Evolutionary conservation across 768 basidiomycete genomes (phyloP).

Genomic region (Trametopsis cervina): DNA sequence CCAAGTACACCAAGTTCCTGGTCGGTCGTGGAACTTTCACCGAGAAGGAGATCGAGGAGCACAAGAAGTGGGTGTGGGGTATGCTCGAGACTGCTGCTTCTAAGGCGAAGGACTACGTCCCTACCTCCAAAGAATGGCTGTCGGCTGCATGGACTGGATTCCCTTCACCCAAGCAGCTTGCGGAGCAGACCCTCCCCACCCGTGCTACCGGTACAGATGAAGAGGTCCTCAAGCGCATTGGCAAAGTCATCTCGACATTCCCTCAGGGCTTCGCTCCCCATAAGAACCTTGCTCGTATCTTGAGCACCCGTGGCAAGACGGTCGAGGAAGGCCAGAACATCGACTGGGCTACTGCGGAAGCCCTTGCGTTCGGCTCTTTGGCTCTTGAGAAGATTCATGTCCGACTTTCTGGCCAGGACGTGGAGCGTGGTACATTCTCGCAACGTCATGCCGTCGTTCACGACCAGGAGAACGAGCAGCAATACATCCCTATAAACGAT

Average conservation of each 20-base stretch:
- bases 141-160: constrained; percentile 98
- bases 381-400: constrained; percentile 92
- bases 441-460: constrained; percentile 97
- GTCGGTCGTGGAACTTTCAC: constrained; percentile 91
- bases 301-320: constrained; percentile 79
- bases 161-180: constrained; percentile 93
- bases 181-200: constrained; percentile 87
- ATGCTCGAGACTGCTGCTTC: constrained; percentile 96
- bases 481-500: constrained; percentile 86
- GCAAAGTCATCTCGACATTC: constrained; percentile 80
- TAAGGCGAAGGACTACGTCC: constrained; percentile 93
- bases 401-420: constrained; percentile 94
- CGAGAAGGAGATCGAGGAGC: constrained; percentile 93
- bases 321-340: constrained; percentile 89
- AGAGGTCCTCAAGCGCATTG: constrained; percentile 74
- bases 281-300: constrained; percentile 90
- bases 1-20: constrained; percentile 88
- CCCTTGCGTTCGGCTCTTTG: constrained; percentile 91
- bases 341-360: constrained; percentile 98
- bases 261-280: constrained; percentile 85
- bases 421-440: constrained; percentile 98
- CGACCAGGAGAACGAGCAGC: constrained; percentile 88
- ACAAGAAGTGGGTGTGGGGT: constrained; percentile 99
- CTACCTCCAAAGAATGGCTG: constrained; percentile 94
- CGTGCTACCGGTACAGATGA: constrained; percentile 78